Conservation (phyloP, 805 yeast species). For the Starmera caribaea region DNA sequence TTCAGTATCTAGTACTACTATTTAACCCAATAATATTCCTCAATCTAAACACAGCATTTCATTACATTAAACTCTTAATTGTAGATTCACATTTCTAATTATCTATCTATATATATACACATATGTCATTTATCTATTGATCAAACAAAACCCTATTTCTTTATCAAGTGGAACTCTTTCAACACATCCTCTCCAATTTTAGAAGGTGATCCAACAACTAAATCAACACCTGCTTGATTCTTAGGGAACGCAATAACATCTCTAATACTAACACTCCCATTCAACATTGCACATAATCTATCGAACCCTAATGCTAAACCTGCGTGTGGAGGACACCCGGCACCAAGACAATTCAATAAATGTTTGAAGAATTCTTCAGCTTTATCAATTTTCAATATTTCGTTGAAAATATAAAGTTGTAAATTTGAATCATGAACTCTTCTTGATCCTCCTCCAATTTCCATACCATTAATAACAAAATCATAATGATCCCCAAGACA, state of each 20-base stretch:
- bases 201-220: slow-evolving; percentile 83
- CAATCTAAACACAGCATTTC: neutral
- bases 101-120: too few relatives aligned
- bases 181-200: slow-evolving; percentile 42
- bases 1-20: too few relatives aligned
- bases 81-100: too few relatives aligned
- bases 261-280: slow-evolving; percentile 68
- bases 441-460: slow-evolving; percentile 94
- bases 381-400: slow-evolving; percentile 50
- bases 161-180: slow-evolving; percentile 39
- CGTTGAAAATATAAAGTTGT: slow-evolving; percentile 63
- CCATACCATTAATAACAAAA: slow-evolving; percentile 87
- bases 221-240: slow-evolving; percentile 78
- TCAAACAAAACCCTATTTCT: too few relatives aligned
- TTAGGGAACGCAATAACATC: slow-evolving; percentile 97
- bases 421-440: slow-evolving; percentile 83
- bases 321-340: slow-evolving; percentile 98
- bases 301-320: slow-evolving; percentile 96
- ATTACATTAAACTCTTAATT: too few relatives aligned
- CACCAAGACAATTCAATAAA: slow-evolving; percentile 63
- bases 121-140: too few relatives aligned
- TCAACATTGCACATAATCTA: slow-evolving; percentile 81
- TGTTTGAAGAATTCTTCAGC: slow-evolving; percentile 74
- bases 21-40: too few relatives aligned
- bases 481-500: slow-evolving; percentile 92